phyloP scores from a whole-genome alignment of 352 stramenopile species.

The Globisporangium takayamanum region DNA sequence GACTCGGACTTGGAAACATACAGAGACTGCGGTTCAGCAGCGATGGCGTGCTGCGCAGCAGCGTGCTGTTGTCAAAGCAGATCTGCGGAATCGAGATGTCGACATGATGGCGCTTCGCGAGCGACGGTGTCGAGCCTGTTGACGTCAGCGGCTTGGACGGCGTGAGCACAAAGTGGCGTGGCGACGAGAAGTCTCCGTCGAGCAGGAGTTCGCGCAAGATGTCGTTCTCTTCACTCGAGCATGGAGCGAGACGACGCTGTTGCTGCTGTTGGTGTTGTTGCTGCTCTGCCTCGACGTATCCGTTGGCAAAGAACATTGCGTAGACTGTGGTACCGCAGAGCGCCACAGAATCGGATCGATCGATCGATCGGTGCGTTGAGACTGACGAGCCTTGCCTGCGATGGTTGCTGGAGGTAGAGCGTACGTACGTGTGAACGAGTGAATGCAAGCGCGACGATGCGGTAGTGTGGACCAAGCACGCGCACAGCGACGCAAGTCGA shows the following conservation, averaged over 20 bases:
- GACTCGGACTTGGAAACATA: slow-evolving; percentile 30
- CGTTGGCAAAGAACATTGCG: slow-evolving; percentile 66
- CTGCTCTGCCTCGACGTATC: slow-evolving; percentile 54
- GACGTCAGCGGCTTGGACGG: slow-evolving; percentile 34
- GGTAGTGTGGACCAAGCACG: slow-evolving; percentile 12
- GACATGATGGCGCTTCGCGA: slow-evolving; percentile 52
- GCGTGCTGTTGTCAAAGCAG: slow-evolving; percentile 56
- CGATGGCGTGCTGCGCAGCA: slow-evolving; percentile 49
- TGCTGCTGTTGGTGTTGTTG: slow-evolving; percentile 7
- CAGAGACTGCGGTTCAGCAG: slow-evolving; percentile 39
- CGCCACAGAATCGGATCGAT: slow-evolving; percentile 7
- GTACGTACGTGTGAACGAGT: too few relatives aligned
- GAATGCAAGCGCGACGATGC: not conserved
- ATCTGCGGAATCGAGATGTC: slow-evolving; percentile 70
- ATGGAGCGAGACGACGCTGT: slow-evolving; percentile 30
- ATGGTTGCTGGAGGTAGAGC: too few relatives aligned
- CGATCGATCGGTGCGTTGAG: not conserved
- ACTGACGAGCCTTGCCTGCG: not conserved
- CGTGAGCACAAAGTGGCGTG: slow-evolving; percentile 39
- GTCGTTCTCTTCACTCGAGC: slow-evolving; percentile 56
- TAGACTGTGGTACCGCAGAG: slow-evolving; percentile 3
- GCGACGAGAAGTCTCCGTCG: slow-evolving; percentile 61
- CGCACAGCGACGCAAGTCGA: slow-evolving; percentile 18
- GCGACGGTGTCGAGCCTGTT: slow-evolving; percentile 12
- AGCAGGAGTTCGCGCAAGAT: slow-evolving; percentile 71